These are phyloP conservation scores for Mucor saturninus DNA, from an alignment of 371 early-diverging fungal species.

Conservation along the genomic window DNA sequence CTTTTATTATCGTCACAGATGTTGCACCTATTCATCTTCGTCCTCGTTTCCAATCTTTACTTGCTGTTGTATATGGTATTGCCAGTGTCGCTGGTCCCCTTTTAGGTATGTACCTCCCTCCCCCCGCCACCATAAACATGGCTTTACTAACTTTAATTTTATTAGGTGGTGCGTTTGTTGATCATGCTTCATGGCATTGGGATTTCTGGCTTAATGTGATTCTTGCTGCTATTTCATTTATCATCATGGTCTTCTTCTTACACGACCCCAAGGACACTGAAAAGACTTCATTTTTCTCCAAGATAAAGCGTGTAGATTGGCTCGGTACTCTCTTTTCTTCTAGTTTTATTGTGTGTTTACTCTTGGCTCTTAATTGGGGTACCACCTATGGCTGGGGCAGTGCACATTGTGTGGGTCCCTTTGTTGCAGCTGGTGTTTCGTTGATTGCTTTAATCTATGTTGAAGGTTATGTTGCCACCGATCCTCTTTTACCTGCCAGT, in stretches of 20 bases:
- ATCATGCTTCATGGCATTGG: constrained; percentile 73
- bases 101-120: constrained; percentile 25
- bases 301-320: constrained; percentile 72
- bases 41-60: constrained; percentile 64
- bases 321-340: constrained; percentile 52
- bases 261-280: constrained; percentile 48
- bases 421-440: constrained; percentile 48
- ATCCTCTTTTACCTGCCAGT: constrained; percentile 44
- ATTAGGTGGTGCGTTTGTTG: constrained; percentile 74
- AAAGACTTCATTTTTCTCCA: constrained; percentile 44
- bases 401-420: constrained; percentile 55
- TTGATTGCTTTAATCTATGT: constrained; percentile 45
- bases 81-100: constrained; percentile 75
- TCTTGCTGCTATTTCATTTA: constrained; percentile 61
- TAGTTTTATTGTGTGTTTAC: constrained; percentile 46
- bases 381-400: constrained; percentile 53
- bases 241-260: constrained; percentile 55
- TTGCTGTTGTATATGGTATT: constrained; percentile 70
- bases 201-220: constrained; percentile 79
- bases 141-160: constrained; percentile 4
- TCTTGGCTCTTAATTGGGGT: constrained; percentile 62
- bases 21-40: constrained; percentile 67
- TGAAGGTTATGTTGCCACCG: constrained; percentile 57
- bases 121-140: too few species aligned
- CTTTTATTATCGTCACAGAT: constrained; percentile 82